Conservation (phyloP, 2,329 filamentous ascomycete species). For the Xylariaceae sp. region DNA sequence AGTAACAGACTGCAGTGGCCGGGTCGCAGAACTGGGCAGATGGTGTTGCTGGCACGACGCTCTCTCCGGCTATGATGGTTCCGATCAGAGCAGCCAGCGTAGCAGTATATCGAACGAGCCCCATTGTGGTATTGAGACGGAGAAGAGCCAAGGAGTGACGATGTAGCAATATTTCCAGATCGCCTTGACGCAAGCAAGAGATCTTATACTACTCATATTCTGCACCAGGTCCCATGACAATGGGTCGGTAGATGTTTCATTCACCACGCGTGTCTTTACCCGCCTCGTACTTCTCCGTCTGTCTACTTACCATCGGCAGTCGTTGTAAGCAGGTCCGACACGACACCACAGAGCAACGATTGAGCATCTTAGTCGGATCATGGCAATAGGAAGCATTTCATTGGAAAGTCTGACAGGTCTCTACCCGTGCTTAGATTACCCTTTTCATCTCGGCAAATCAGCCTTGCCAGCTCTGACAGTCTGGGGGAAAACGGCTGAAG, state of each 20-base stretch:
- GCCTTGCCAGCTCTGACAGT: slow-evolving; percentile 15
- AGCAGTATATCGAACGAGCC: slow-evolving; percentile 5
- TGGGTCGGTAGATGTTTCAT: too few relatives aligned
- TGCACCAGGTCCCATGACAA: too few relatives aligned
- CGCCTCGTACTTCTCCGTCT: too few relatives aligned
- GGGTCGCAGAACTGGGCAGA: slow-evolving; percentile 11
- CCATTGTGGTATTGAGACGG: slow-evolving; percentile 7
- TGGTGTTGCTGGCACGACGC: slow-evolving; percentile 2
- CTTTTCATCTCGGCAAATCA: slow-evolving; percentile 15
- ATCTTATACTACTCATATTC: too few relatives aligned
- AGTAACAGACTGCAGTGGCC: slow-evolving; percentile 13
- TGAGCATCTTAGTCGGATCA: slow-evolving; percentile 3
- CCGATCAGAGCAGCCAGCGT: slow-evolving; percentile 8
- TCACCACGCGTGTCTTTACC: too few relatives aligned
- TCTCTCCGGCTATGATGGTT: slow-evolving; percentile 1
- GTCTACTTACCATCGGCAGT: too few relatives aligned
- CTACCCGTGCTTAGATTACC: slow-evolving; percentile 8
- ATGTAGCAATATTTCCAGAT: too few relatives aligned
- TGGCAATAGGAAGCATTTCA: slow-evolving; percentile 10
- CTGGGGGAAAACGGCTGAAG: slow-evolving; percentile 16
- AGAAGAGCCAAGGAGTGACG: too few relatives aligned
- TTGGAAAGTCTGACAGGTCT: slow-evolving; percentile 5
- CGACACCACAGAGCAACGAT: slow-evolving; percentile 6
- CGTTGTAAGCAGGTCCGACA: too few relatives aligned
- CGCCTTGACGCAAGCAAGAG: too few relatives aligned